Base-by-base conservation (phyloP, 306 rosid species). In the Gastrolobium bilobum region DNA sequence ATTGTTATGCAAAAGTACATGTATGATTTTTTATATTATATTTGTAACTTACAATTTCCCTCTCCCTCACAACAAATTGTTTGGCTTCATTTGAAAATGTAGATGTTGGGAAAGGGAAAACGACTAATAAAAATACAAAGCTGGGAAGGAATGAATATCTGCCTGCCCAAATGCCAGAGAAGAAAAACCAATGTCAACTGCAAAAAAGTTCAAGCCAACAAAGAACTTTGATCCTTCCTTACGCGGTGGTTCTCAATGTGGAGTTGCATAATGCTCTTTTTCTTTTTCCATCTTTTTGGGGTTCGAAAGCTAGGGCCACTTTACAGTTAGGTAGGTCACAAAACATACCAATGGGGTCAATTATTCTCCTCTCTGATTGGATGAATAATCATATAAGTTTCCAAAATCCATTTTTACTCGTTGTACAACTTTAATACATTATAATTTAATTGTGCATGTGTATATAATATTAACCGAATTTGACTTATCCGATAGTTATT, bases 231-330 rank as follows among this genome's bases (percentile, higher is more conserved):
- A 65, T 72, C 29, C 46, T 39, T 65, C 15, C 13, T 4, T 64
- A 58, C 61, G 15, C 68, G 60, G 80, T 83, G 83, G 39, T 83
- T 56, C 79, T 64, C 61, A 14, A 15, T 46, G 64, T 46, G 69
- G 76, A 20, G 73, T 69, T 68, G 56, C 65, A 13, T 46, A 46
- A 65, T 66, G 63, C 67, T 67, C 44, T 73, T 34, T 64, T 46
- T 14, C 44, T 68, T 47, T 44, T 73, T 54, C 50, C 63, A 2
- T 72, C 53, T 72, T 80, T 63, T 63, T 46, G 4, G 67, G 61
- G 65, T 64, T 52, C 81, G 8, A 71, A 43, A 63, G 64, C 26
- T 74, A 82, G 7, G 10, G 50, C 20, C 14, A 63, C 75, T 71
- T 77, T 77, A 57, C 65, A 71, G 79, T 64, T 77, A 26, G 78